Evolutionary conservation across 371 early-diverging fungal genomes (phyloP), one percentile per base, ranked within the genome.

Genomic region (Rhizopus arrhizus): DNA sequence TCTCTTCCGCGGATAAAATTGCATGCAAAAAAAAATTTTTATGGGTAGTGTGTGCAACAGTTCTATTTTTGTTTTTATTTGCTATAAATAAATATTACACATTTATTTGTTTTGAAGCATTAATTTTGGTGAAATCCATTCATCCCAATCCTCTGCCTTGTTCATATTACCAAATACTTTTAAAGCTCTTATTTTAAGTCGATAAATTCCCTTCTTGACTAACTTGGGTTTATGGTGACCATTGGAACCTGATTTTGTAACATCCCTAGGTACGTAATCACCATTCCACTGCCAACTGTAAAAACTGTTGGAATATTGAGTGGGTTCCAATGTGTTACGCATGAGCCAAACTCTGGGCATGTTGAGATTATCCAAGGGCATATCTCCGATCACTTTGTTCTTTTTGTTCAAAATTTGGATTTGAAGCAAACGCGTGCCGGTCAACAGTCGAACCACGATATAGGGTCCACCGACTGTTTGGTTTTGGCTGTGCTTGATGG

Each of bases 281-380:
- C 68, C 68, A 13, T 47, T 43, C 72, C 72, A 72, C 22, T 56
- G 47, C 72, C 72, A 72, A 3, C 56, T 31, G 31, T 65, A 57
- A 16, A 52, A 72, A 2, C 53, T 34, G 10, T n/a, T 51, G 2
- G 62, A 56, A 11, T 57, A 61, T 28, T 68, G 60, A 3, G 65
- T 57, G 6, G 49, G 8, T 4, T 4, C 15, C 8, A 57, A 43
- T 0, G 68, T 61, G 22, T 72, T 68, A 13, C 72, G 65, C 46
- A 59, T 46, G 51, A 72, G 54, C 53, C 53, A 72, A 6, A 16
- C 49, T 12, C 68, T 33, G 2, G 64, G 45, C 2, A 50, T 42
- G 10, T 40, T 5, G 3, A 16, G 38, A 35, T 56, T 53, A 31
- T 22, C 22, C 22, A 65, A 56, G n/a, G 72, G 72, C 0, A 68